Percentiles rank a stretch among this genome's conserved stretches.
These are phyloP conservation scores for Pseudonectria foliicola DNA, from an alignment of 2,329 filamentous ascomycete genomes.

Conservation along the genomic window DNA sequence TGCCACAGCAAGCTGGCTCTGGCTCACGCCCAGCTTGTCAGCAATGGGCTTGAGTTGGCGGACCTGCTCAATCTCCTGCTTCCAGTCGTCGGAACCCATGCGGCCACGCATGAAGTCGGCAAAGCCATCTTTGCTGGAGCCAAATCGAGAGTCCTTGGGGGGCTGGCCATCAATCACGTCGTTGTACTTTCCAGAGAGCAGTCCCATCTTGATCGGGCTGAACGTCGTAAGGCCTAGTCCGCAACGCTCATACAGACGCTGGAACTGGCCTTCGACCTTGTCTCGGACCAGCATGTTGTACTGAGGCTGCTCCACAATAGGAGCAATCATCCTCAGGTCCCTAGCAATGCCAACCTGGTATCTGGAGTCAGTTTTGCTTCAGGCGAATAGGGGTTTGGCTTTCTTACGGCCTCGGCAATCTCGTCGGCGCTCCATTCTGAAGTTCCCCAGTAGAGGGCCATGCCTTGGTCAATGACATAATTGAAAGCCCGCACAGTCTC, in stretches of 20 bases:
- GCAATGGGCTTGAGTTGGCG: constrained; percentile 42
- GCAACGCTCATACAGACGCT: constrained; percentile 50
- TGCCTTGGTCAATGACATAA: constrained; percentile 59
- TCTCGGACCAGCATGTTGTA: constrained; percentile 59
- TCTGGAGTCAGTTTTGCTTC: constrained; percentile 6
- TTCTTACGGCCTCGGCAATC: constrained; percentile 48
- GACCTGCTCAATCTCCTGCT: constrained; percentile 39
- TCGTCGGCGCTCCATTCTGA: constrained; percentile 65
- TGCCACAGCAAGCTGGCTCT: constrained; percentile 44
- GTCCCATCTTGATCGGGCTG: constrained; percentile 49
- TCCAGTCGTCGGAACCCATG: constrained; percentile 42
- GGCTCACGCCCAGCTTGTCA: constrained; percentile 48
- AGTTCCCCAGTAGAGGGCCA: constrained; percentile 58
- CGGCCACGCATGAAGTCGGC: constrained; percentile 45
- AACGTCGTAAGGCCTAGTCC: constrained; percentile 57
- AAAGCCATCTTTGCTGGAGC: constrained; percentile 50
- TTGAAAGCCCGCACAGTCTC: constrained; percentile 67
- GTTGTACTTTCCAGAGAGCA: constrained; percentile 62
- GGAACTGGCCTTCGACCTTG: constrained; percentile 57
- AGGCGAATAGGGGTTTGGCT: neutral
- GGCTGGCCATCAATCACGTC: constrained; percentile 40
- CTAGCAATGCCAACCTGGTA: constrained; percentile 46
- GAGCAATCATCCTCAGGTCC: constrained; percentile 52
- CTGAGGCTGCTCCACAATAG: constrained; percentile 59
- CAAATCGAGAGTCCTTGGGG: constrained; percentile 51